Base-by-base conservation (phyloP, 2,329 filamentous ascomycete genomes). In the Gnomoniopsis sp. region DNA sequence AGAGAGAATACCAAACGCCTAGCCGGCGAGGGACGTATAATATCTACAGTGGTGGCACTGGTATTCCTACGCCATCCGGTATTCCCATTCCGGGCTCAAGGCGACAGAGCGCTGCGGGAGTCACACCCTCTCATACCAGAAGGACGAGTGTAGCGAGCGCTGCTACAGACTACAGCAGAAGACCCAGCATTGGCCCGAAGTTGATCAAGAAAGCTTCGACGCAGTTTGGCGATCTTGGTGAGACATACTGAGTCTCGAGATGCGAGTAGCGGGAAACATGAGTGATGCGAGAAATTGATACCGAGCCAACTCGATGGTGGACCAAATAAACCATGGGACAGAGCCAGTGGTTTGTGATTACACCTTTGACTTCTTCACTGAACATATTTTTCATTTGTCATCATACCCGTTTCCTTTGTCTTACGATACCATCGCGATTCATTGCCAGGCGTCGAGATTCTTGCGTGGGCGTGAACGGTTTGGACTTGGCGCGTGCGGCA, bases 21-120 rank as follows among this genome's bases (percentile, higher is more conserved):
- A 85, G 80, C 67, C 77, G 83, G 49, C 74, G 81, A 21, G 79
- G 80, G 7, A 83, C 79, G 2, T 84, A 79, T 62, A 79, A 77
- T 47, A 78, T 77, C 61, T 71, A 75, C 34, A 81, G 82, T 49
- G 69, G 65, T 19, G 65, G 66, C 12, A 76, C 69, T 53, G 71
- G 71, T 44, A 80, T 79, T 23, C 76, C 76, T 10, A 65, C 65
- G 33, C 75, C 76, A 21, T 82, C 76, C 64, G 72, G 69, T 19
- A 80, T 84, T 19, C 80, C 81, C 11, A 72, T 77, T 66, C 77
- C 80, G 3, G 65, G 72, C 48, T 59, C 62, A 19, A 72, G 79
- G 59, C 74, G 80, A 61, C 76, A 77, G 62, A 82, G 78, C 60
- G 73, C 71, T 10, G 57, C 57, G 14, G 58, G 57, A 30, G 49